phyloP scores from a whole-genome alignment of 192 early-diverging fungal genomes.

The Bifiguratus adelaidae region DNA sequence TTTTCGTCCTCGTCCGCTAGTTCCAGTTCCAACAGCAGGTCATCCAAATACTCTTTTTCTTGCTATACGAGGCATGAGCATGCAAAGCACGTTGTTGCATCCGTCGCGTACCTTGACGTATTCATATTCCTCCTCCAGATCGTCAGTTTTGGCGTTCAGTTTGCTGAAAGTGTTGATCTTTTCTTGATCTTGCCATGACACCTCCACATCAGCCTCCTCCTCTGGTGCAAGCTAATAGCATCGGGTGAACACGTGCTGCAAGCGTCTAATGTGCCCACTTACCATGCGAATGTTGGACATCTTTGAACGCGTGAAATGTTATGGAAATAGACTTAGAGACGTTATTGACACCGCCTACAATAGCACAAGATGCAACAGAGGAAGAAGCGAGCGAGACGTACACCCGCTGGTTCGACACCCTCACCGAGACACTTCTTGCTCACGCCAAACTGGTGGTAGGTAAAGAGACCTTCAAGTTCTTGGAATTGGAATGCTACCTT shows the following conservation, averaged over 20 bases:
- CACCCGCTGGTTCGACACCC: too few species aligned
- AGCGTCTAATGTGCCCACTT: too few species aligned
- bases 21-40: constrained; percentile 86
- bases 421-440: too few species aligned
- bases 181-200: constrained; percentile 96
- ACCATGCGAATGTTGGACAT: too few species aligned
- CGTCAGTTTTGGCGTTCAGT: constrained; percentile 66
- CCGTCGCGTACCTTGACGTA: constrained; percentile 57
- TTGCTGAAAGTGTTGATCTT: constrained; percentile 93
- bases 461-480: background rate
- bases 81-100: background rate
- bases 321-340: too few species aligned
- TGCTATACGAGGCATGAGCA: constrained; percentile 6
- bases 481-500: constrained; percentile 19
- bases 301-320: too few species aligned
- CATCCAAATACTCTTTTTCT: constrained; percentile 91
- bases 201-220: constrained; percentile 82
- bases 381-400: too few species aligned
- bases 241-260: too few species aligned
- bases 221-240: too few species aligned
- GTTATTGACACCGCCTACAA: too few species aligned
- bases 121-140: constrained; percentile 69
- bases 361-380: too few species aligned
- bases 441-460: too few species aligned
- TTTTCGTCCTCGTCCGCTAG: constrained; percentile 85